Conservation (phyloP, 1,284 basidiomycete species). For the Pterula multifida region DNA sequence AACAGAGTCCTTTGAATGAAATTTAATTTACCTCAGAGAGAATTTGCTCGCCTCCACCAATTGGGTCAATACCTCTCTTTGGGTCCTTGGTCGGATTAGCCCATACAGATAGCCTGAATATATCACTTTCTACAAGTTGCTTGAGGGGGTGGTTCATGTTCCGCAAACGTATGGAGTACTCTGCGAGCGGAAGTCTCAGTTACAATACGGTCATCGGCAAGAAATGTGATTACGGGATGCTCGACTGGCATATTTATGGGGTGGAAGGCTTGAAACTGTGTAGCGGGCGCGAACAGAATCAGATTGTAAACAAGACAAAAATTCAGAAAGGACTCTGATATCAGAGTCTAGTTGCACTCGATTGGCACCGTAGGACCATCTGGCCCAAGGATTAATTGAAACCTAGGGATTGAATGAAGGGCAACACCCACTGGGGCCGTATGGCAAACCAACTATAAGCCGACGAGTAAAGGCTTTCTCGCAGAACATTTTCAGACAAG, state of each 20-base stretch:
- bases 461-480: conserved; percentile 68
- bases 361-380: conserved; percentile 93
- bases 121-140: conserved; percentile 84
- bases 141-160: conserved; percentile 65
- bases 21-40: conserved; percentile 46
- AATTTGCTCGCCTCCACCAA: conserved; percentile 42
- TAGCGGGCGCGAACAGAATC: conserved; percentile 60
- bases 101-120: conserved; percentile 83
- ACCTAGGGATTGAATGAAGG: neutral
- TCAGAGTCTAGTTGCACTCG: conserved; percentile 85
- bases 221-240: conserved; percentile 28
- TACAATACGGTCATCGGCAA: conserved; percentile 2
- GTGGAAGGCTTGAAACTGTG: conserved; percentile 61
- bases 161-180: conserved; percentile 46
- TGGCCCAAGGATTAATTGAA: conserved; percentile 19
- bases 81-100: conserved; percentile 75
- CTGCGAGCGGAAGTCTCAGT: conserved; percentile 21
- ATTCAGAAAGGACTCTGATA: conserved; percentile 78
- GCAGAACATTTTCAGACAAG: conserved; percentile 68
- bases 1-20: too few species aligned
- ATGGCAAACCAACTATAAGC: conserved; percentile 92
- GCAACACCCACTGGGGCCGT: conserved; percentile 55
- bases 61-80: conserved; percentile 52
- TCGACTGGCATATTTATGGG: conserved; percentile 32
- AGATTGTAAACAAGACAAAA: conserved; percentile 62